Evolutionary conservation across 805 yeast species (phyloP).

Genomic region (Candida sphagnicola): DNA sequence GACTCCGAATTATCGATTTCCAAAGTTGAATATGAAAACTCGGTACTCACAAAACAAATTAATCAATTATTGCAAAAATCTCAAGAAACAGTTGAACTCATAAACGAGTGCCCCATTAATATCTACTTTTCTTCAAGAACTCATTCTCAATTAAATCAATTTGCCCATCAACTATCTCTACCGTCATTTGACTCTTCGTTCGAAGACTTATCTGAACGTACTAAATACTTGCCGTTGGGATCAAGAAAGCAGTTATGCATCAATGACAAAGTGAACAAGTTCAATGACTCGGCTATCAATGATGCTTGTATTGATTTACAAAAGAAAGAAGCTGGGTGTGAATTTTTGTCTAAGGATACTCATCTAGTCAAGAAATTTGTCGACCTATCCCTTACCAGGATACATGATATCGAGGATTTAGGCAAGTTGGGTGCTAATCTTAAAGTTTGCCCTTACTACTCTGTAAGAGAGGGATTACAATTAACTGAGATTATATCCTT

Average conservation of each 20-base stretch:
- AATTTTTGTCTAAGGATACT: conserved; percentile 16
- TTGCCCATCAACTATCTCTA: conserved; percentile 63
- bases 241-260: conserved; percentile 86
- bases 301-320: conserved; percentile 80
- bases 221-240: conserved; percentile 70
- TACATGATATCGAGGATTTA: conserved; percentile 80
- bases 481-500: conserved; percentile 73
- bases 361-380: conserved; percentile 40
- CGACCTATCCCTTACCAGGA: conserved; percentile 50
- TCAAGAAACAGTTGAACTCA: conserved; percentile 14
- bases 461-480: conserved; percentile 53
- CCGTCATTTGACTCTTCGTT: conserved; percentile 65
- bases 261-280: conserved; percentile 53
- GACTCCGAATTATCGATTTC: conserved; percentile 15
- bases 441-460: conserved; percentile 78
- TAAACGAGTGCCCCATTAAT: conserved; percentile 31
- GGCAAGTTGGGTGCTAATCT: conserved; percentile 53
- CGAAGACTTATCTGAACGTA: conserved; percentile 42
- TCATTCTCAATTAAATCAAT: conserved; percentile 83
- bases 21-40: conserved; percentile 19
- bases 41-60: conserved; percentile 44
- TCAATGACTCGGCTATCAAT: conserved; percentile 55
- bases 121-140: conserved; percentile 81
- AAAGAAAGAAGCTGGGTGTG: conserved; percentile 27
- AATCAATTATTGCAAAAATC: conserved; percentile 34